Evolutionary conservation across 2,329 filamentous ascomycete genomes (phyloP), one percentile per base, ranked within the genome.

Genomic region (Alternaria angustiovoidea): DNA sequence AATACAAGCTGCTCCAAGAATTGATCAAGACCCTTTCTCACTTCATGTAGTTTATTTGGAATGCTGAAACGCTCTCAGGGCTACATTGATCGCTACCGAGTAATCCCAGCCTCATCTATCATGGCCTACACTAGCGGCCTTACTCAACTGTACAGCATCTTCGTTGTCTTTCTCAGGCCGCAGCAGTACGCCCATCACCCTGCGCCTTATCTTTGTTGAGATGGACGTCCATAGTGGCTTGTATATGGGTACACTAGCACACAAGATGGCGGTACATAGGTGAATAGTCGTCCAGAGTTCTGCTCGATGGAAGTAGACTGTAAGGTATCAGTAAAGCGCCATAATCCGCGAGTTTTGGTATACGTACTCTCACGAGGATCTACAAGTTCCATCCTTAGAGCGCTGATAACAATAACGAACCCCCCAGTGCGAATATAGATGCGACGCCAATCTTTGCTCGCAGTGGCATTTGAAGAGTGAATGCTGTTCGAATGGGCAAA

Each of bases 191-290:
- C 12, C 18, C 7, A 16, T 34, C 2, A 48, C 18, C 46, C 16
- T 36, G 28, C 12, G 20, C 1, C 34, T 28, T 1, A 51, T 5
- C 18, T 5, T 6, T 6, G 7, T 51, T 9, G 36, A 51, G 5
- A 43, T 9, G 3, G 11, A 34, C 4, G 28, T 43, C 44, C 46
- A 57, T 7, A 57, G 39, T 16, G 54, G 36, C 5, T 43, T 51
- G 2, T 32, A 28, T 4, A 39, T 24, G 5, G 46, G 46, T 3
- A 57, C 18, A n/a, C 46, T 44, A 22, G 54, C 46, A 39, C 38
- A 57, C 20, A 51, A 32, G 16, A 57, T 32, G 5, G 54, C 54
- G 9, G 54, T 57, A 8, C 30, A 51, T 4, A 57, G 9, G 22
- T 44, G 54, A 22, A 57, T 38, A 1, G 5, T 8, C 0, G 46